Conservation (phyloP, 352 stramenopile genomes). For the Sclerospora graminicola region DNA sequence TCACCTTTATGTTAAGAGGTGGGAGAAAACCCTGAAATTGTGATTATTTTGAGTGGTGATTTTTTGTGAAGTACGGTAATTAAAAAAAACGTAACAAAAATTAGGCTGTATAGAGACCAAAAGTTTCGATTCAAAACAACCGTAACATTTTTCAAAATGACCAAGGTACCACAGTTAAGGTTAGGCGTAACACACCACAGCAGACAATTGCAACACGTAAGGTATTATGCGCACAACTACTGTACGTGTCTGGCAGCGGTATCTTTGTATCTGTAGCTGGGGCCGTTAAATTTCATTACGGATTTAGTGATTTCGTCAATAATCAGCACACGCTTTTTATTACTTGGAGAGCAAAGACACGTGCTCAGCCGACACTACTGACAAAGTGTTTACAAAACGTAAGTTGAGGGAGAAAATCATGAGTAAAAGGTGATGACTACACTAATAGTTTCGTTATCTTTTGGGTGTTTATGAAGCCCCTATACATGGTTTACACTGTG, state of each 20-base stretch:
- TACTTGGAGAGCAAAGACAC: conserved; percentile 42
- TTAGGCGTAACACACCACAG: too few relatives aligned
- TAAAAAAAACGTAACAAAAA: too few relatives aligned
- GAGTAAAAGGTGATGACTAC: background rate
- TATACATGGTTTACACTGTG: conserved; percentile 54
- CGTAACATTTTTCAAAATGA: too few relatives aligned
- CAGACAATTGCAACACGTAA: too few relatives aligned
- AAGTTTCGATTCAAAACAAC: too few relatives aligned
- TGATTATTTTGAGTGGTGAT: too few relatives aligned
- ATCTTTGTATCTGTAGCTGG: background rate
- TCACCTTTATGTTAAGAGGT: too few relatives aligned
- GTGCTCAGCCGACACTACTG: conserved; percentile 29
- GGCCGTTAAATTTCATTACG: conserved; percentile 35
- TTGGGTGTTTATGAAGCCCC: conserved; percentile 25
- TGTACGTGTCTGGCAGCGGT: background rate
- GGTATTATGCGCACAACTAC: conserved; percentile 9
- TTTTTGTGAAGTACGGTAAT: too few relatives aligned
- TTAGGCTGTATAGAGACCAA: too few relatives aligned
- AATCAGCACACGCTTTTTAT: conserved; percentile 60
- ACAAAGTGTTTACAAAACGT: conserved; percentile 39
- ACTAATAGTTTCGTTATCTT: background rate
- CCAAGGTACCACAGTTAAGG: too few relatives aligned
- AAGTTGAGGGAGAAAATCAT: conserved; percentile 3
- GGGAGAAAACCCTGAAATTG: too few relatives aligned
- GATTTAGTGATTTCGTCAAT: conserved; percentile 76